phyloP scores from a whole-genome alignment of 2,329 filamentous ascomycete genomes.

The Shiraia sp. region DNA sequence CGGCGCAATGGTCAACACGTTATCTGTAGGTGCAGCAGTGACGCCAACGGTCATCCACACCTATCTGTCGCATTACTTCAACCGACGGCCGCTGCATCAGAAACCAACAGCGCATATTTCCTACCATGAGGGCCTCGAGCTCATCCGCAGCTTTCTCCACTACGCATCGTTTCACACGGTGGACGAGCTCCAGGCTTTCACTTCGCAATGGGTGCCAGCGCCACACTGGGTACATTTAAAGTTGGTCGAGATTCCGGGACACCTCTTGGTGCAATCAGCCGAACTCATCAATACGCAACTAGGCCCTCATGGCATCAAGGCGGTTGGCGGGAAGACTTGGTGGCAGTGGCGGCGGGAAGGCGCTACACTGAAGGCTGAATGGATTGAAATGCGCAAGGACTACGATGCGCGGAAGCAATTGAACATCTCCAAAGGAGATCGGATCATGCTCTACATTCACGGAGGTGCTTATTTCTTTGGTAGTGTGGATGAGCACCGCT shows the following conservation, averaged over 20 bases:
- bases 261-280: conserved; percentile 68
- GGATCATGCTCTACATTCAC: conserved; percentile 92
- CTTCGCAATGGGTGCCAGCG: conserved; percentile 85
- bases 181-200: conserved; percentile 92
- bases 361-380: conserved; percentile 75
- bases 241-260: conserved; percentile 65
- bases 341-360: conserved; percentile 70
- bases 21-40: conserved; percentile 79
- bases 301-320: conserved; percentile 73
- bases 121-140: conserved; percentile 88
- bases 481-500: conserved; percentile 94
- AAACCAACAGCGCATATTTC: conserved; percentile 89
- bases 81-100: conserved; percentile 72
- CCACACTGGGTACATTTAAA: conserved; percentile 87
- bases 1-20: conserved; percentile 70
- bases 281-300: conserved; percentile 71
- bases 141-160: conserved; percentile 82
- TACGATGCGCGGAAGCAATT: conserved; percentile 70
- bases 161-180: conserved; percentile 88
- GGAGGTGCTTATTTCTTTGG: conserved; percentile 96
- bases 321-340: conserved; percentile 81
- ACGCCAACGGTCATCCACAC: conserved; percentile 88
- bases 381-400: conserved; percentile 93
- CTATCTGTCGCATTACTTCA: conserved; percentile 85
- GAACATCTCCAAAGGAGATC: conserved; percentile 60